Conservation (phyloP, 805 yeast species). For the Pichia sporocuriosa region DNA sequence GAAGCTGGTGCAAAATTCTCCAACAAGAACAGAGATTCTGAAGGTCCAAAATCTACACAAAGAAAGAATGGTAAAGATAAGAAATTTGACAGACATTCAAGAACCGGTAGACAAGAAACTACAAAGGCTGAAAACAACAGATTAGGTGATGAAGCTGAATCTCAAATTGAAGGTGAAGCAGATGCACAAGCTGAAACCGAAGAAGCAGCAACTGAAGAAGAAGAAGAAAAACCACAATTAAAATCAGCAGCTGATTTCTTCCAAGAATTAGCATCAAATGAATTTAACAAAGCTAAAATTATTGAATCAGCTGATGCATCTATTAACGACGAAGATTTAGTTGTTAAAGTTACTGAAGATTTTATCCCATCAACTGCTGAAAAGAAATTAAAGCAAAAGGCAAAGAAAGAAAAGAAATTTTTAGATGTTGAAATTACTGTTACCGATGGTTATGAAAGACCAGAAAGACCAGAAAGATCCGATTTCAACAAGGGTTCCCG, state of each 20-base stretch:
- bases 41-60: constrained; percentile 46
- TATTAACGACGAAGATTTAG: constrained; percentile 49
- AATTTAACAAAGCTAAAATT: constrained; percentile 25
- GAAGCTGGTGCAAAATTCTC: constrained; percentile 79
- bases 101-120: constrained; percentile 78
- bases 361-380: constrained; percentile 52
- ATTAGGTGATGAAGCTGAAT: constrained; percentile 77
- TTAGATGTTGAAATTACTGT: constrained; percentile 71
- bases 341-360: constrained; percentile 59
- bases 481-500: constrained; percentile 25
- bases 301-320: constrained; percentile 33
- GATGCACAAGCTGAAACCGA: constrained; percentile 48
- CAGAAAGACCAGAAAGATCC: constrained; percentile 28
- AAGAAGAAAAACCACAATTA: constrained; percentile 41
- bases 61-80: constrained; percentile 41
- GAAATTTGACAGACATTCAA: constrained; percentile 78
- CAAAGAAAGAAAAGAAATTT: constrained; percentile 72
- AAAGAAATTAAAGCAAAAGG: constrained; percentile 67
- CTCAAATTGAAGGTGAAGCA: constrained; percentile 40
- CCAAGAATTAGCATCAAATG: constrained; percentile 50
- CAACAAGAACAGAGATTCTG: constrained; percentile 60
- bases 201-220: constrained; percentile 35
- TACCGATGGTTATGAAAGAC: constrained; percentile 40
- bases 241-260: constrained; percentile 85
- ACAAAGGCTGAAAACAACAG: constrained; percentile 77